Evolutionary conservation across 805 yeast species (phyloP).

Genomic region (Candida maris): DNA sequence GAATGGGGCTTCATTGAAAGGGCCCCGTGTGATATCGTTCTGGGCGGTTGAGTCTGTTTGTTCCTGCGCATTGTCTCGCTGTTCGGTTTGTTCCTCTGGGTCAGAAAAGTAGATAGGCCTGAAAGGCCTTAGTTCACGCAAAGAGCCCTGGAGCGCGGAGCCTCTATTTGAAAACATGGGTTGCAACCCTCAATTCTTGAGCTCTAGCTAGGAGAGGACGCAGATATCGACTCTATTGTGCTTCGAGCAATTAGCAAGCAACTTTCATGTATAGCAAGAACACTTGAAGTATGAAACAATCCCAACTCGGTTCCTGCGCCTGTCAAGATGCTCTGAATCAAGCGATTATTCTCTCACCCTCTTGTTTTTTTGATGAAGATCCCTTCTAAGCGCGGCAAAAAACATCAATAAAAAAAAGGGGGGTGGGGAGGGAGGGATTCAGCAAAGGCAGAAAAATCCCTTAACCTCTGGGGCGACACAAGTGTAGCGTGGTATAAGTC

Average conservation of each 20-base stretch:
- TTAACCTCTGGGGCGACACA: no score
- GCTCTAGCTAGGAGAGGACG: background rate
- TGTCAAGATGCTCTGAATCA: background rate
- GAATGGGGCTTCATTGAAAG: constrained; percentile 4
- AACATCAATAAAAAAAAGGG: no score
- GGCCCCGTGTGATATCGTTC: background rate
- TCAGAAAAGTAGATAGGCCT: constrained; percentile 22
- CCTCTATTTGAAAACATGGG: constrained; percentile 17
- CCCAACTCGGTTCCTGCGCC: background rate
- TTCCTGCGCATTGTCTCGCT: constrained; percentile 1
- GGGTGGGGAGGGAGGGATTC: no score
- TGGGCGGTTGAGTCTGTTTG: background rate
- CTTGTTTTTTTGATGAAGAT: no score
- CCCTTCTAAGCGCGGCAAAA: no score
- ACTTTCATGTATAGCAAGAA: constrained; percentile 1
- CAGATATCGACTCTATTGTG: background rate
- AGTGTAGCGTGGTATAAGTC: no score
- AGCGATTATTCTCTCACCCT: constrained; percentile 1
- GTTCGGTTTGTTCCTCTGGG: constrained; percentile 10
- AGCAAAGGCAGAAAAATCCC: no score
- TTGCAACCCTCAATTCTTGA: background rate
- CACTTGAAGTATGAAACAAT: background rate
- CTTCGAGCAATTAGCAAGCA: background rate
- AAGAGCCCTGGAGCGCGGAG: constrained; percentile 15
- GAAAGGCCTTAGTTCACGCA: constrained; percentile 11